Evolutionary conservation across 257 asterid species (phyloP), one percentile per base, ranked within the genome.

Genomic region (Vinca minor): DNA sequence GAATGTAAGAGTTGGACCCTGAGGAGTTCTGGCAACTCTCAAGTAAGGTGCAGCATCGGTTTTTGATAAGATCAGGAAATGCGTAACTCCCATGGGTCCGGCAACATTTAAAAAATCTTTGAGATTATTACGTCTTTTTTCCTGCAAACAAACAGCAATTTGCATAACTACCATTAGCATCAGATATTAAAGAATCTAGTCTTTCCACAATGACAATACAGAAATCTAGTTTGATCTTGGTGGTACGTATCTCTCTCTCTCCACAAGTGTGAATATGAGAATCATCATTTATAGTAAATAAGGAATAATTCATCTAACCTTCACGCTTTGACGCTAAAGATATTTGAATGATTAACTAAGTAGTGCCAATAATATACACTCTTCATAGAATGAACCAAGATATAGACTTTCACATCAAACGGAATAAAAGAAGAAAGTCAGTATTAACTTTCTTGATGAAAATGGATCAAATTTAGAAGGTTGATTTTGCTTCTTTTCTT

Each of bases 1-100:
- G 76, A 89, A 93, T n/a, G 88, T 78, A 54, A 93, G 85, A 38
- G 99, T 93, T 26, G 98, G 98, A 34, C 97, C 98, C 68, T 89
- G 96, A 0, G 94, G 95, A 8, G 96, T 75, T 67, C 88, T 70
- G 44, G 86, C 91, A 54, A 93, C 96, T 76, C 90, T 86, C 86
- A 93, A 69, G 74, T 80, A 81, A 7, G 97, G 96, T 1, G 94
- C 81, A 31, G 85, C 48, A 10, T 77, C 84, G n/a, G 94, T 82
- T 80, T 93, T 93, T 11, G 95, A 93, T 59, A 93, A 52, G 15
- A 89, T 87, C 64, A 93, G 94, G 63, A 85, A 93, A 78, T 89
- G 99, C 7, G 97, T 89, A 57, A 93, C 96, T 4, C 91, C 94
- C 99, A 89, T 85, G 15, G 91, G 90, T 61, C 94, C 94, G 28